Conservation (phyloP, 139 green algal species). For the Chlamydomonas eustigma region DNA sequence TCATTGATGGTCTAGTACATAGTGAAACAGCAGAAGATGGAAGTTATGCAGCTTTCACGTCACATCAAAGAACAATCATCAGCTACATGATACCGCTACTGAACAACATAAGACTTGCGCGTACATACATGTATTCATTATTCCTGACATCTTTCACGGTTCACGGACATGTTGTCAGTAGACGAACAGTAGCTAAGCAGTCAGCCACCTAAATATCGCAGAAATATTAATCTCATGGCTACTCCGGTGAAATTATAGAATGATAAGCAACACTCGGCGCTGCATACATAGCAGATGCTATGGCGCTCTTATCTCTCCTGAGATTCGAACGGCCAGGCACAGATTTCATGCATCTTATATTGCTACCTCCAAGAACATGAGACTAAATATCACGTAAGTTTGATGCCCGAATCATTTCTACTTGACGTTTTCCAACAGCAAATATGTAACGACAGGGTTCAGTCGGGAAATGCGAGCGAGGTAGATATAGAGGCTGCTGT, state of each 20-base stretch:
- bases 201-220: too few relatives aligned
- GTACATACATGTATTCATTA: too few relatives aligned
- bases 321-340: neutral
- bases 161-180: too few relatives aligned
- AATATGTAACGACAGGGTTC: neutral
- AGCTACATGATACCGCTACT: too few relatives aligned
- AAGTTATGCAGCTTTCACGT: too few relatives aligned
- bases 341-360: neutral
- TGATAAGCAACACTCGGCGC: too few relatives aligned
- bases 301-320: neutral
- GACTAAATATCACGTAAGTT: neutral
- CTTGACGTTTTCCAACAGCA: neutral
- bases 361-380: neutral
- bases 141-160: too few relatives aligned
- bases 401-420: neutral
- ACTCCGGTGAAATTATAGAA: too few relatives aligned
- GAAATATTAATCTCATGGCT: too few relatives aligned
- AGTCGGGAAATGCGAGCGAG: slow-evolving; percentile 21
- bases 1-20: neutral
- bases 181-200: too few relatives aligned
- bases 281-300: neutral
- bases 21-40: neutral
- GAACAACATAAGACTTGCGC: too few relatives aligned
- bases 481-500: slow-evolving; percentile 74
- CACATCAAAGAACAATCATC: too few relatives aligned